Conservation (phyloP, 148 eudicot genomes). For the Spergularia marina region DNA sequence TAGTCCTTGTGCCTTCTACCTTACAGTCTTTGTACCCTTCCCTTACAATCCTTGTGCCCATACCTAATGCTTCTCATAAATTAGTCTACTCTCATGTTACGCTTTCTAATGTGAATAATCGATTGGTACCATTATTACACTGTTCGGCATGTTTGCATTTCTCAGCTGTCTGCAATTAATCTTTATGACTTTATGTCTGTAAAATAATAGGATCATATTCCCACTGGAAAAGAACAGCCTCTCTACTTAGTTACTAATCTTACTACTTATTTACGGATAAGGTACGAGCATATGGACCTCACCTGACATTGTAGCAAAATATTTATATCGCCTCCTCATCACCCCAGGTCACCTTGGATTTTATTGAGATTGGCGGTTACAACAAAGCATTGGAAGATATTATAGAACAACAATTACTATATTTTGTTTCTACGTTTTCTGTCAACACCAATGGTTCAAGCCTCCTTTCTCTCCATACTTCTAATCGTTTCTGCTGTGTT, state of each 20-base stretch:
- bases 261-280: not conserved
- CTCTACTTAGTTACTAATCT: not conserved
- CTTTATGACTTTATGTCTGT: not conserved
- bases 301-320: not conserved
- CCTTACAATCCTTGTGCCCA: not conserved
- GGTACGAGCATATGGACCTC: not conserved
- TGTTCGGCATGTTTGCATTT: not conserved
- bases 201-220: not conserved
- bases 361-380: not conserved
- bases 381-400: not conserved
- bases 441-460: not conserved
- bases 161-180: not conserved
- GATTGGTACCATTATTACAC: not conserved
- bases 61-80: not conserved
- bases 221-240: not conserved
- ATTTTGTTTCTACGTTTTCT: not conserved
- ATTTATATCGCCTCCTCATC: not conserved
- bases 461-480: not conserved
- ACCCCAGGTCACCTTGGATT: not conserved
- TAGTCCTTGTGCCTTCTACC: not conserved
- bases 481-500: not conserved
- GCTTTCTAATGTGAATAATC: no score
- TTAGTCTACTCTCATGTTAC: no score
- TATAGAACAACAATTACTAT: not conserved
- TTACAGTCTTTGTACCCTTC: not conserved